Evolutionary conservation across 140 eudicot species (phyloP).

Genomic region (Cichorium intybus): DNA sequence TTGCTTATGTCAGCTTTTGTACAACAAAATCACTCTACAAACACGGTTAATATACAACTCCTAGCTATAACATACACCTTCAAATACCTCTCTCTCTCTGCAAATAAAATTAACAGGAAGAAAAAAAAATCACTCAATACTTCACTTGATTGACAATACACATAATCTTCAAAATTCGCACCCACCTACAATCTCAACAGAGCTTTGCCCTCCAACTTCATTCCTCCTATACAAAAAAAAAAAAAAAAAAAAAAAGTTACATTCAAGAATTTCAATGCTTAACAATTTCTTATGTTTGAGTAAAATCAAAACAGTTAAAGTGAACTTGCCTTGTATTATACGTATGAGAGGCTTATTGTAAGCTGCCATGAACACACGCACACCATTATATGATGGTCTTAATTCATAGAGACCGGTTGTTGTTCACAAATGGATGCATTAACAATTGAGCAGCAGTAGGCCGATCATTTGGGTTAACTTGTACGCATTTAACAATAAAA

Average conservation of each 20-base stretch:
- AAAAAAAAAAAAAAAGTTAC: too few species aligned
- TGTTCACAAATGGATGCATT: conserved; percentile 58
- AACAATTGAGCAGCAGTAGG: conserved; percentile 66
- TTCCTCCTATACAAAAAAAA: too few species aligned
- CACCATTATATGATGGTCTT: conserved; percentile 15
- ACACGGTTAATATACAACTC: background rate
- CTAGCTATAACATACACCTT: conserved; percentile 5
- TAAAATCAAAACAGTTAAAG: too few species aligned
- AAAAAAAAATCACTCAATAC: background rate
- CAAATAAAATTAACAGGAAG: background rate
- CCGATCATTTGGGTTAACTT: conserved; percentile 53
- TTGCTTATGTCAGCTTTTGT: background rate
- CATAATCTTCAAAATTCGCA: conserved; percentile 12
- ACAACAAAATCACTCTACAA: background rate
- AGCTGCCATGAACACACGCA: conserved; percentile 6
- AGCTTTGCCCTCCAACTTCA: too few species aligned
- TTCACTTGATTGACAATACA: background rate
- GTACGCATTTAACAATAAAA: conserved; percentile 55
- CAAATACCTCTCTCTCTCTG: background rate
- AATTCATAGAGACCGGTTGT: conserved; percentile 21
- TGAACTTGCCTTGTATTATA: background rate
- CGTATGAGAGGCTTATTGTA: background rate
- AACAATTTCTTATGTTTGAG: too few species aligned
- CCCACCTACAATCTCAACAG: background rate
- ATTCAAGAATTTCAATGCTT: too few species aligned